Evolutionary conservation across 164 flowering plant genomes (phyloP), one percentile per base, ranked within the genome.

Genomic region (Aristolochia fimbriata): DNA sequence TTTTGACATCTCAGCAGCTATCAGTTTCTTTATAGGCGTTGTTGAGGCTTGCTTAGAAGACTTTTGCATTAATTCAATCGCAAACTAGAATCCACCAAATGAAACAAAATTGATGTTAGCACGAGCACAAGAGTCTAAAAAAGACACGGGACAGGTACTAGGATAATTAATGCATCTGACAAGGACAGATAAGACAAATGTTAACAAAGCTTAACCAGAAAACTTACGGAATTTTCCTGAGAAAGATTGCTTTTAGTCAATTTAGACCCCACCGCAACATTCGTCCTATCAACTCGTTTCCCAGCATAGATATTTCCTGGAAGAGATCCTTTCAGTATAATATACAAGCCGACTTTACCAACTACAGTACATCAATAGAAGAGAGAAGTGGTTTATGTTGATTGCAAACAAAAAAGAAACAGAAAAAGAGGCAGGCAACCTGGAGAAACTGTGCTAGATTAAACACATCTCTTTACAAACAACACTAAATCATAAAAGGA

Each of bases 1-100:
- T 63, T 61, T 79, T 0, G 81, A 71, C 88, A 83, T 73, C 68
- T 93, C 96, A 56, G 81, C 81, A 6, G 82, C 89, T 31, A 87
- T 62, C 37, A 84, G 69, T 68, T 79, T 78, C 78, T 80, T 89
- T 57, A 84, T 78, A 12, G 81, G 82, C n/a, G 74, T 72, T 31
- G 81, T 87, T 58, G 31, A 9, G 23, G 47, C 49, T 68, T 58
- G 51, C 57, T 58, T 64, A 11, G 69, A 60, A 61, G 73, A 61
- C 62, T 59, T 70, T 64, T 59, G 54, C 37, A 76, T 71, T 62
- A 70, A 56, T 50, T 79, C 75, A 62, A 64, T 62, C 11, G 62
- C 48, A 33, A 68, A n/a, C 89, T 80, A 55, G 61, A 64, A 25
- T 56, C 55, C 49, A 51, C 17, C 30, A 47, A 12, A 45, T 45